Evolutionary conservation across 2,329 filamentous ascomycete species (phyloP).

Genomic region (Claviceps spartinae): DNA sequence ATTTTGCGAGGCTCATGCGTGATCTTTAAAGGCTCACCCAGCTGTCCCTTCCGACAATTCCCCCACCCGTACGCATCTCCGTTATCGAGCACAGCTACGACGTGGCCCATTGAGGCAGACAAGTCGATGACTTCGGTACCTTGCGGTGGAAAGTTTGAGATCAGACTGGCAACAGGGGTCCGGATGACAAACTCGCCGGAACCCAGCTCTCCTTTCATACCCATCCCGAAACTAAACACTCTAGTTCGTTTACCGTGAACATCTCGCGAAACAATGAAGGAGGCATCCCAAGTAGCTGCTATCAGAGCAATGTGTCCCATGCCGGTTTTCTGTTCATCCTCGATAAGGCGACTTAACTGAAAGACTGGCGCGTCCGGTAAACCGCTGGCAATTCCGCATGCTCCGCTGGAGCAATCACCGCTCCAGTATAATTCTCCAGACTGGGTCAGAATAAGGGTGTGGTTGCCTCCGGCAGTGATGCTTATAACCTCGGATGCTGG

Average conservation of each 20-base stretch:
- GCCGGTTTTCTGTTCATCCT: conserved; percentile 11
- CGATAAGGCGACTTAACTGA: conserved; percentile 23
- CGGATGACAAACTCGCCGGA: conserved; percentile 39
- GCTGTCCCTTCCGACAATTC: conserved; percentile 69
- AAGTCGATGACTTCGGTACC: conserved; percentile 48
- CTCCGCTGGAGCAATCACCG: conserved; percentile 44
- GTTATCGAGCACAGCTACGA: conserved; percentile 56
- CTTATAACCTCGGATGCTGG: conserved; percentile 23
- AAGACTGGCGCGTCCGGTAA: conserved; percentile 23
- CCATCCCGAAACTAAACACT: conserved; percentile 52
- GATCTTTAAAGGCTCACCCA: conserved; percentile 46
- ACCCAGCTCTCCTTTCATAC: conserved; percentile 60
- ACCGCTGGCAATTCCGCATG: conserved; percentile 33
- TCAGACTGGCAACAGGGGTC: conserved; percentile 30
- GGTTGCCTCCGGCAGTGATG: conserved; percentile 63
- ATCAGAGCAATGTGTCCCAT: conserved; percentile 27
- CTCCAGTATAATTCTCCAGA: conserved; percentile 48
- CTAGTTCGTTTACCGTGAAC: conserved; percentile 26
- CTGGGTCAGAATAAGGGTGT: conserved; percentile 60
- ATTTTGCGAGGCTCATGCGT: conserved; percentile 50
- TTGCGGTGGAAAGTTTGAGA: conserved; percentile 51
- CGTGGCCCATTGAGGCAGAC: conserved; percentile 65
- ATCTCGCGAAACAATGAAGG: conserved; percentile 44
- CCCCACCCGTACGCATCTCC: conserved; percentile 84
- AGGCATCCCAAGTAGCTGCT: conserved; percentile 69